These are phyloP conservation scores for Colletotrichum kahawae DNA, from an alignment of 2,329 filamentous ascomycete genomes.

Conservation along the genomic window DNA sequence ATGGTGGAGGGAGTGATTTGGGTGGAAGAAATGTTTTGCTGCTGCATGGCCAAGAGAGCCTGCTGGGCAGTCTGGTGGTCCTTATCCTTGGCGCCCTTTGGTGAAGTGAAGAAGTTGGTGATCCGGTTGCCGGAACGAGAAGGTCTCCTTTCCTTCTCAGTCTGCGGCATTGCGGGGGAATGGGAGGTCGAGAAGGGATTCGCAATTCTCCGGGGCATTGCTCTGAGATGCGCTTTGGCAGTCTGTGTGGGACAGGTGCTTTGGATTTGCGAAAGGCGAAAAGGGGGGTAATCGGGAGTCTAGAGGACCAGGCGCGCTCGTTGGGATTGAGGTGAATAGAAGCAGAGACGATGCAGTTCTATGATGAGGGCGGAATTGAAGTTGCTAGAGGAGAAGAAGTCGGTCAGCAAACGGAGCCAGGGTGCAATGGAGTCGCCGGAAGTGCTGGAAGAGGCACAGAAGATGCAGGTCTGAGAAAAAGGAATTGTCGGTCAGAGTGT, in stretches of 20 bases:
- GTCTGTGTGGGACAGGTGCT: slow-evolving; percentile 6
- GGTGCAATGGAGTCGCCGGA: background rate
- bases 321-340: background rate
- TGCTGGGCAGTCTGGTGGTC: slow-evolving; percentile 72
- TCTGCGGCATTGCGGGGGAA: slow-evolving; percentile 49
- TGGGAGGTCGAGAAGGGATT: slow-evolving; percentile 60
- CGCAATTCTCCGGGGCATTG: slow-evolving; percentile 64
- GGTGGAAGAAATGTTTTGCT: slow-evolving; percentile 61
- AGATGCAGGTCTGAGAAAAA: slow-evolving; percentile 4
- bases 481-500: slow-evolving; percentile 21
- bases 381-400: background rate
- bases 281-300: background rate
- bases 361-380: background rate
- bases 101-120: slow-evolving; percentile 81
- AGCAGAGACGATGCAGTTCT: background rate
- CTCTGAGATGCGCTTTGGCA: slow-evolving; percentile 28
- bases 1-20: slow-evolving; percentile 75
- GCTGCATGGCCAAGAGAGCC: slow-evolving; percentile 70
- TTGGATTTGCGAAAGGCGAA: background rate
- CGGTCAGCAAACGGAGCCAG: slow-evolving; percentile 9
- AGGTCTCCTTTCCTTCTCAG: slow-evolving; percentile 62
- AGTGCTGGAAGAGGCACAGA: slow-evolving; percentile 14
- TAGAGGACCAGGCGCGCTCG: background rate
- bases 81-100: slow-evolving; percentile 57
- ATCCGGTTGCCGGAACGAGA: slow-evolving; percentile 70